phyloP scores from a whole-genome alignment of 1,139 yeast genomes.

The Geotrichum aggregatum region DNA sequence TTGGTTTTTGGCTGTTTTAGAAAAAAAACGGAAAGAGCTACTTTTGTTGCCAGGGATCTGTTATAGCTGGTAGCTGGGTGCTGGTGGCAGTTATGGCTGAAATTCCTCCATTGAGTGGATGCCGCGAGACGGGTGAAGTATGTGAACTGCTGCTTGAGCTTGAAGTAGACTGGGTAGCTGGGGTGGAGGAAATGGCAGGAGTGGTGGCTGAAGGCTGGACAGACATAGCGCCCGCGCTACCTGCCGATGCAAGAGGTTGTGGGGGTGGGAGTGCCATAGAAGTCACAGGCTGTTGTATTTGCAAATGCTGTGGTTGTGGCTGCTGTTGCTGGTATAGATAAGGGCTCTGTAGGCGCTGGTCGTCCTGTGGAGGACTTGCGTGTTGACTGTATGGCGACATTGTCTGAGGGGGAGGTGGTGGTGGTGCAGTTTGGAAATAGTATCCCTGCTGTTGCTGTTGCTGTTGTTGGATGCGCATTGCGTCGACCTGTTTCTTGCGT shows the following conservation, averaged over 20 bases:
- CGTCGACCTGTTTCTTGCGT: conserved; percentile 32
- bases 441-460: conserved; percentile 16
- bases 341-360: not conserved
- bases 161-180: not conserved
- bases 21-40: not conserved
- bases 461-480: conserved; percentile 26
- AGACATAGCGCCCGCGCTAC: not conserved
- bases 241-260: not conserved
- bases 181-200: too few species aligned
- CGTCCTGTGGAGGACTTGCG: conserved; percentile 12
- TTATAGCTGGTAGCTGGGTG: not conserved
- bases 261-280: not conserved
- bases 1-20: too few species aligned
- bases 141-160: not conserved
- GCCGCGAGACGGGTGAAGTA: not conserved
- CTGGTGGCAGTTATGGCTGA: not conserved
- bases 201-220: not conserved
- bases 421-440: conserved; percentile 13
- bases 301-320: conserved; percentile 10
- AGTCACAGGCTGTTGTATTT: conserved; percentile 10
- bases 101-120: not conserved
- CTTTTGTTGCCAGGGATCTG: conserved; percentile 1
- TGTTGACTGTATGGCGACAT: conserved; percentile 9
- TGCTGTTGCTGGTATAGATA: not conserved
- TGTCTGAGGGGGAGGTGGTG: not conserved